A percentile compares a stretch with the other conserved stretches of the same genome.
Evolutionary conservation across 768 basidiomycete genomes (phyloP).

Genomic region (Termitomyces bulborhizus): DNA sequence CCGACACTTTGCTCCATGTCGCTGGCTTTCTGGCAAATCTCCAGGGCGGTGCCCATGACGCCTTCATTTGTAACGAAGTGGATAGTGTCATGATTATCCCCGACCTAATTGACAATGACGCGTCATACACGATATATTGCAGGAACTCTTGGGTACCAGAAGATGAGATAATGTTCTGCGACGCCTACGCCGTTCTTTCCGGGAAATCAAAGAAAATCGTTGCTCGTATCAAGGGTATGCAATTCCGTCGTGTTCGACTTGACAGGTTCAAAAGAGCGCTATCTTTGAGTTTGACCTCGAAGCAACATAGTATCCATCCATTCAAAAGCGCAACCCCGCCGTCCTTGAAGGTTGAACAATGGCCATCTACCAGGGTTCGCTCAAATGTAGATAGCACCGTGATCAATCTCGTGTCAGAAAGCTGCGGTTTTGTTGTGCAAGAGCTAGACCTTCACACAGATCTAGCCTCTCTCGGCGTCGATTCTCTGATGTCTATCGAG

Average conservation of each 20-base stretch:
- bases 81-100: conserved; percentile 42
- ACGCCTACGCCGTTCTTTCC: conserved; percentile 43
- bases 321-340: background rate
- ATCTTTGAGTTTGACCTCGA: conserved; percentile 28
- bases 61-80: conserved; percentile 58
- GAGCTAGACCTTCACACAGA: conserved; percentile 30
- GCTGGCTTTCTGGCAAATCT: conserved; percentile 68
- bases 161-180: conserved; percentile 39
- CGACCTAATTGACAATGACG: conserved; percentile 30
- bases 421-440: conserved; percentile 32
- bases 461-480: conserved; percentile 51
- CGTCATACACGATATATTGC: conserved; percentile 47
- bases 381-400: conserved; percentile 21
- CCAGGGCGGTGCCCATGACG: conserved; percentile 41
- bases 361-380: background rate
- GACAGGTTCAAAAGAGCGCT: conserved; percentile 42
- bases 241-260: conserved; percentile 52
- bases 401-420: conserved; percentile 31
- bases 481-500: conserved; percentile 63
- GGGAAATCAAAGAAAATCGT: conserved; percentile 35
- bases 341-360: background rate
- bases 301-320: background rate
- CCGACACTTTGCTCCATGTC: conserved; percentile 62
- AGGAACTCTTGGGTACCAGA: conserved; percentile 36
- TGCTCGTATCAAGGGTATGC: conserved; percentile 50